These are phyloP conservation scores for Amoebophrya sp. DNA, from an alignment of 169 alveolate species.

Conservation along the genomic window DNA sequence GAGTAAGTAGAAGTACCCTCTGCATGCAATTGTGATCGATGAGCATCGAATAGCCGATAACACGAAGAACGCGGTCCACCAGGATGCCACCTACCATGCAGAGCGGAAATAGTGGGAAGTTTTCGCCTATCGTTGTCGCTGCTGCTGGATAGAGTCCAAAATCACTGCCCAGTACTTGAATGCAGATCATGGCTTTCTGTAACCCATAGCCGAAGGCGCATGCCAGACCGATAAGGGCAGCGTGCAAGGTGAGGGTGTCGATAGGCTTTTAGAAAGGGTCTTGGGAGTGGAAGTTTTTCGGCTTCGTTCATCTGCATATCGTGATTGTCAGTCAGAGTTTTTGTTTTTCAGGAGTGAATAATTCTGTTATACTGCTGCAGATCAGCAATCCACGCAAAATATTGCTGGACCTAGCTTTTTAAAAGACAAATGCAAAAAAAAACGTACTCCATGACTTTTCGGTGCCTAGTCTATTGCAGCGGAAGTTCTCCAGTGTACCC, in stretches of 20 bases:
- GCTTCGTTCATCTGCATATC: no score
- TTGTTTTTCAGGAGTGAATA: no score
- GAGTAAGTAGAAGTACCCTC: background rate
- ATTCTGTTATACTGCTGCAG: no score
- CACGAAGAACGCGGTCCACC: background rate
- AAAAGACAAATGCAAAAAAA: no score
- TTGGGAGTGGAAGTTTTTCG: no score
- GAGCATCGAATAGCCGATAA: background rate
- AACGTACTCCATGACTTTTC: no score
- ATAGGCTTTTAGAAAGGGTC: no score
- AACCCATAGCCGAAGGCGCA: background rate
- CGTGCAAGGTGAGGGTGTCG: background rate
- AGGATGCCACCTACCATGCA: background rate
- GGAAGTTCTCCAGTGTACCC: no score
- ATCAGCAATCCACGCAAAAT: no score
- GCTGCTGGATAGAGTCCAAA: background rate
- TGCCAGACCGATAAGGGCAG: background rate
- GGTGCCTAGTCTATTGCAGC: no score
- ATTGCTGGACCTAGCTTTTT: no score
- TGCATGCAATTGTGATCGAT: slow-evolving; percentile 16
- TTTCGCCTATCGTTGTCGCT: background rate
- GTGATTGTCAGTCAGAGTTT: no score
- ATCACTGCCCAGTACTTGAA: background rate
- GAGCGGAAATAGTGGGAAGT: slow-evolving; percentile 4
- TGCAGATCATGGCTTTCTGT: background rate